These are phyloP conservation scores for Suillus brevipes DNA, from an alignment of 768 basidiomycete genomes.

Conservation along the genomic window DNA sequence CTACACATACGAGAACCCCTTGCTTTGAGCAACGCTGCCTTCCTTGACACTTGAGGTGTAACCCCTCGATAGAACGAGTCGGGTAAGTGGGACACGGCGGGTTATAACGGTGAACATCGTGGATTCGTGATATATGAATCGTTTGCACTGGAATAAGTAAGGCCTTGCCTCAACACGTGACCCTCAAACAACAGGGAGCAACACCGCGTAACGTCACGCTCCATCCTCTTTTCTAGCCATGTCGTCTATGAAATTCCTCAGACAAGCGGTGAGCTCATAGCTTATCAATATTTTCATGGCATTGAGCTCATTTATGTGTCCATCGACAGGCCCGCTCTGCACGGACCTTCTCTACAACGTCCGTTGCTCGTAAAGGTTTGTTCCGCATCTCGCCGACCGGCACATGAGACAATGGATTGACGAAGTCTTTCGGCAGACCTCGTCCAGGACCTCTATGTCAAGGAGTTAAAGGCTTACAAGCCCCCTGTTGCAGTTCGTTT, in stretches of 20 bases:
- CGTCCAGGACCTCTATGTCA: conserved; percentile 89
- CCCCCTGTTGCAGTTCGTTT: conserved; percentile 65
- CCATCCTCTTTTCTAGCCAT: conserved; percentile 55
- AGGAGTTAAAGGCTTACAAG: conserved; percentile 90
- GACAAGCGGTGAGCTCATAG: conserved; percentile 45
- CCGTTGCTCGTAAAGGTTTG: conserved; percentile 63
- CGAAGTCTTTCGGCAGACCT: conserved; percentile 56
- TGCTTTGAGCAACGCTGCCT: conserved; percentile 61
- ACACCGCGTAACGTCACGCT: conserved; percentile 45
- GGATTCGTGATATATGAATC: conserved; percentile 8
- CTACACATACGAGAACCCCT: conserved; percentile 56
- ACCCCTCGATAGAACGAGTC: conserved; percentile 32
- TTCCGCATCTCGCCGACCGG: conserved; percentile 29
- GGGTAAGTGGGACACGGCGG: conserved; percentile 44
- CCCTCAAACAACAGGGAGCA: conserved; percentile 23
- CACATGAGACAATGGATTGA: conserved; percentile 7
- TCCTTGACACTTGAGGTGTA: conserved; percentile 46
- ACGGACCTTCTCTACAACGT: conserved; percentile 61
- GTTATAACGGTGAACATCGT: conserved; percentile 25
- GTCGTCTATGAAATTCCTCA: conserved; percentile 57
- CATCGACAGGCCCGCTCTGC: conserved; percentile 49
- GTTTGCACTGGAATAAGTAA: background rate
- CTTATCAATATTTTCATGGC: conserved; percentile 1
- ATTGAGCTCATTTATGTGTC: conserved; percentile 14
- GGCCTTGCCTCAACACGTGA: conserved; percentile 17